phyloP scores from a whole-genome alignment of 2,329 filamentous ascomycete genomes.

The Dactylellina cionopaga region DNA sequence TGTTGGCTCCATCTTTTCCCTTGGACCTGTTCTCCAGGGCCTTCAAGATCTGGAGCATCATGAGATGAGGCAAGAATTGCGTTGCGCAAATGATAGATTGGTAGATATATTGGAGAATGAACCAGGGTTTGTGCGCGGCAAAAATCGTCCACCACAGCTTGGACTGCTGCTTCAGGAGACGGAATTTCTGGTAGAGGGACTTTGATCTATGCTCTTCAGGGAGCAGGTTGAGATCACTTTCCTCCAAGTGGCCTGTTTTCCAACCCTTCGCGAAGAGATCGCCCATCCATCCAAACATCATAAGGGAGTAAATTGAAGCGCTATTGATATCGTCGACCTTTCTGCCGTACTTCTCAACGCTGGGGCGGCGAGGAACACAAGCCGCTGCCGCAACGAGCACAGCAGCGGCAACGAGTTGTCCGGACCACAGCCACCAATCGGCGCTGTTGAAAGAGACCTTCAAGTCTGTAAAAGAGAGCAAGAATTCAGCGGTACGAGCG shows the following conservation, averaged over 20 bases:
- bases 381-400: slow-evolving; percentile 50
- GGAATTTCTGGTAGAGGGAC: slow-evolving; percentile 25
- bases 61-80: slow-evolving; percentile 76
- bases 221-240: slow-evolving; percentile 41
- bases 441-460: slow-evolving; percentile 40
- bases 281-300: slow-evolving; percentile 27
- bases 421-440: slow-evolving; percentile 48
- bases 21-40: slow-evolving; percentile 69
- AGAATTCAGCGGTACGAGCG: slow-evolving; percentile 56
- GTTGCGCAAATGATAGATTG: slow-evolving; percentile 45
- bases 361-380: slow-evolving; percentile 38
- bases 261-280: slow-evolving; percentile 39
- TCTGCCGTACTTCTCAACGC: slow-evolving; percentile 40
- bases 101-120: slow-evolving; percentile 54
- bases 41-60: slow-evolving; percentile 73
- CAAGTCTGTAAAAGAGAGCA: slow-evolving; percentile 39
- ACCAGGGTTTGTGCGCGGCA: slow-evolving; percentile 54
- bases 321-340: slow-evolving; percentile 40
- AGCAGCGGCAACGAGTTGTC: slow-evolving; percentile 48
- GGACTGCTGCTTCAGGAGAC: slow-evolving; percentile 13
- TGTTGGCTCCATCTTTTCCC: slow-evolving; percentile 62
- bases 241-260: slow-evolving; percentile 48
- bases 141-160: slow-evolving; percentile 39
- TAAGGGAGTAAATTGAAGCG: slow-evolving; percentile 23
- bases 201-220: slow-evolving; percentile 20